phyloP scores from a whole-genome alignment of 192 early-diverging fungal species.

The Ambispora gerdemannii region DNA sequence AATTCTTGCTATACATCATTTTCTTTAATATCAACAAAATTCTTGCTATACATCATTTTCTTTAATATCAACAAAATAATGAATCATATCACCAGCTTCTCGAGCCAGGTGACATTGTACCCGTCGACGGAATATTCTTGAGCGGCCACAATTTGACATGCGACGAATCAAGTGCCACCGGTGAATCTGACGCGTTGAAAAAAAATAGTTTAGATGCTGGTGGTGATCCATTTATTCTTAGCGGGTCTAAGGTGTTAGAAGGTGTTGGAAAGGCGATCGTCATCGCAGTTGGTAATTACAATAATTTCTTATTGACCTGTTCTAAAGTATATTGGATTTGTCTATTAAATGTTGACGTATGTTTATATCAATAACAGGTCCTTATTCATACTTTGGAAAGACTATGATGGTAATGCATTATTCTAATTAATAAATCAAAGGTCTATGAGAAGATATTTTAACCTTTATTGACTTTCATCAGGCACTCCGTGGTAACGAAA shows the following conservation, averaged over 20 bases:
- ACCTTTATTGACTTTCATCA: constrained; percentile 3
- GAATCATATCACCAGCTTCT: no score
- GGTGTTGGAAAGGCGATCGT: constrained; percentile 84
- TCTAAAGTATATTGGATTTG: background rate
- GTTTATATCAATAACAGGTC: background rate
- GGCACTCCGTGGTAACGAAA: constrained; percentile 64
- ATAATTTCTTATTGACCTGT: background rate
- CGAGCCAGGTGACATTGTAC: constrained; percentile 90
- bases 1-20: no score
- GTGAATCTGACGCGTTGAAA: constrained; percentile 82
- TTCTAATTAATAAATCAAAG: background rate
- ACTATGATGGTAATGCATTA: constrained; percentile 67
- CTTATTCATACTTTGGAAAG: constrained; percentile 83
- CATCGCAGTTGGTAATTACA: constrained; percentile 69
- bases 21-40: no score
- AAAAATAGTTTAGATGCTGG: constrained; percentile 58
- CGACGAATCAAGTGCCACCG: constrained; percentile 91
- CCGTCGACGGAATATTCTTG: constrained; percentile 88
- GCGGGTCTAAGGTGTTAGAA: constrained; percentile 87
- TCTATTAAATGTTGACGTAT: background rate
- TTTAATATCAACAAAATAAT: no score
- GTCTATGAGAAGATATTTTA: background rate
- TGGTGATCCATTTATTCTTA: constrained; percentile 78
- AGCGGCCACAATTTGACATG: constrained; percentile 74
- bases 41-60: no score